Conservation (phyloP, 805 yeast species). For the Yarrowia sp. region DNA sequence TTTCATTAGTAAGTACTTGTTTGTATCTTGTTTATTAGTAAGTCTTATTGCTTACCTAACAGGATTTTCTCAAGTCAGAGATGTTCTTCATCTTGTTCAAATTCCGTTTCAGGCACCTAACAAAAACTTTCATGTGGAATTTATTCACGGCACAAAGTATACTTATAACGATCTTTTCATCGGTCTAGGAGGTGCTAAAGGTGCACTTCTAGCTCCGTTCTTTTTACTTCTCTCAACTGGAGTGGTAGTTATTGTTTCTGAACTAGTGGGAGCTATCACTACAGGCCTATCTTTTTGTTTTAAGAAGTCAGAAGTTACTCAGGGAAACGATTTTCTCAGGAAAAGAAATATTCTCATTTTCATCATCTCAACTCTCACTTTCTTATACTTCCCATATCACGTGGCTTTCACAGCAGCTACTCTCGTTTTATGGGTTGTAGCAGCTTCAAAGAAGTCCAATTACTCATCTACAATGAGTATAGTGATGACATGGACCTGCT, state of each 20-base stretch:
- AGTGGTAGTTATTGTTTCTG: neutral
- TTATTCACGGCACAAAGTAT: neutral
- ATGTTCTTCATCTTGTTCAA: neutral
- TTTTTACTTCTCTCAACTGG: slow-evolving; percentile 5
- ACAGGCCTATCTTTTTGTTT: neutral
- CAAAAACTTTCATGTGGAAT: neutral
- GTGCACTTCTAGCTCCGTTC: slow-evolving; percentile 2
- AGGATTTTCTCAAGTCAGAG: neutral
- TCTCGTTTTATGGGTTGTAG: slow-evolving; percentile 55
- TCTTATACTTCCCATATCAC: slow-evolving; percentile 65
- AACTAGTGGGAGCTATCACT: neutral
- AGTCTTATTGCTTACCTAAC: neutral
- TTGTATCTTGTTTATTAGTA: slow-evolving; percentile 50
- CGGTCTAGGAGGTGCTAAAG: slow-evolving; percentile 3
- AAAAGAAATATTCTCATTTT: neutral
- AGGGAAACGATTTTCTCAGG: too few species aligned
- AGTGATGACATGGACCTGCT: slow-evolving; percentile 73
- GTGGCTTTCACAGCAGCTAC: slow-evolving; percentile 64
- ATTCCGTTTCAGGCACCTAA: neutral
- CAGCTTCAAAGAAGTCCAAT: slow-evolving; percentile 41
- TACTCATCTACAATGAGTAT: slow-evolving; percentile 61
- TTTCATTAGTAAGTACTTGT: slow-evolving; percentile 38
- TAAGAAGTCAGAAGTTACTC: too few species aligned
- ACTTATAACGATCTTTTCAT: slow-evolving; percentile 26
- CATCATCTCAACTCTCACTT: neutral